phyloP scores from a whole-genome alignment of 2,329 filamentous ascomycete species.

The Botryotinia calthae region DNA sequence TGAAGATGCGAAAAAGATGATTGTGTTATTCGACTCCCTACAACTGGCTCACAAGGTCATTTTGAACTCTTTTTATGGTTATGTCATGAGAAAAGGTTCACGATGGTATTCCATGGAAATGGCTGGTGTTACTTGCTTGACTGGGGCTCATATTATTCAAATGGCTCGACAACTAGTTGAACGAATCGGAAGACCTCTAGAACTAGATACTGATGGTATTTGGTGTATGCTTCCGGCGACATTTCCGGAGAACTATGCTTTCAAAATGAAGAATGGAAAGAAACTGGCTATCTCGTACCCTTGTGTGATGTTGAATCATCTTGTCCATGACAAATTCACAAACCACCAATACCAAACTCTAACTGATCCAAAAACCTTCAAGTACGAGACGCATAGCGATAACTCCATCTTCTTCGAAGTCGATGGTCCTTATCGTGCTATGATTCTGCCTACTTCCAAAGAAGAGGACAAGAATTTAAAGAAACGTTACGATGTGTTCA shows the following conservation, averaged over 20 bases:
- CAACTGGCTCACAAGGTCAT: constrained; percentile 99
- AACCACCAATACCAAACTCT: constrained; percentile 97
- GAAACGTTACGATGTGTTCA: constrained; percentile 98
- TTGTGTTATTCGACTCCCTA: constrained; percentile 89
- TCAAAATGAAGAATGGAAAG: constrained; percentile 93
- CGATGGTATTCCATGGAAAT: constrained; percentile 99
- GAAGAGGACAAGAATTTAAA: constrained; percentile 99
- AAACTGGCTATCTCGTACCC: constrained; percentile 96
- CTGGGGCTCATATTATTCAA: constrained; percentile 94
- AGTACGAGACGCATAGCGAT: constrained; percentile 95
- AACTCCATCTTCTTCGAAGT: constrained; percentile 99
- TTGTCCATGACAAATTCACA: constrained; percentile 91
- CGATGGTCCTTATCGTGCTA: constrained; percentile 94
- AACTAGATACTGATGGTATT: constrained; percentile 97
- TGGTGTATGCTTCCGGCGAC: constrained; percentile 98
- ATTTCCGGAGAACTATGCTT: constrained; percentile 93
- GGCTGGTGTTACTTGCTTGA: constrained; percentile 97
- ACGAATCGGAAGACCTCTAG: constrained; percentile 84
- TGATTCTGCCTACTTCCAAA: constrained; percentile 96
- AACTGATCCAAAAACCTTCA: constrained; percentile 73
- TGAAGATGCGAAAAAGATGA: constrained; percentile 98
- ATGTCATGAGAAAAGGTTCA: constrained; percentile 98
- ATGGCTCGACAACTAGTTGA: constrained; percentile 92
- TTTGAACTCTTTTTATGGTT: constrained; percentile 97
- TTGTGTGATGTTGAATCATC: constrained; percentile 97